Percentiles rank a stretch among this genome's conserved stretches.
Evolutionary conservation across 2,329 filamentous ascomycete species (phyloP).

Genomic region (Aspergillus arachidicola): DNA sequence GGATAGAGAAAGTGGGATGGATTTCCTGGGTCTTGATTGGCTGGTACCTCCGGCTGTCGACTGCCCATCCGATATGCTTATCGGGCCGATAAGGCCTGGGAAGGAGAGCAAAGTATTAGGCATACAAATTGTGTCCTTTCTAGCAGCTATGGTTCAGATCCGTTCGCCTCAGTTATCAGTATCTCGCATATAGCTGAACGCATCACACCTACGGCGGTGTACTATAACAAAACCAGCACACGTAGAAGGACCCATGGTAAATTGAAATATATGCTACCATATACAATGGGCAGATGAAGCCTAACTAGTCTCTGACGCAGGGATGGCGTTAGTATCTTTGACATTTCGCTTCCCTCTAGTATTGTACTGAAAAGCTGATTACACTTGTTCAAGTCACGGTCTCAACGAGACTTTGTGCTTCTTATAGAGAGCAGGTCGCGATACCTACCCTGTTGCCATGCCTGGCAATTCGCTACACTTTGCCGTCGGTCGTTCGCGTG

Average conservation of each 20-base stretch:
- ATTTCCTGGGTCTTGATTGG: background rate
- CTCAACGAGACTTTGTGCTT: background rate
- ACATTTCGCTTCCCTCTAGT: background rate
- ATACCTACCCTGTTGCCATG: background rate
- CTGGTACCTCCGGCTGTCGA: background rate
- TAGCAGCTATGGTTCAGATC: background rate
- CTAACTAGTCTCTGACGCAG: background rate
- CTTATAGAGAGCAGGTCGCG: background rate
- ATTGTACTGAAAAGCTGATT: background rate
- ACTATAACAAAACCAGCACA: too few species aligned
- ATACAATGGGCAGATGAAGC: too few species aligned
- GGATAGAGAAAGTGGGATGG: slow-evolving; percentile 1
- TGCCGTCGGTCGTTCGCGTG: background rate
- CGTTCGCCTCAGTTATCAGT: too few species aligned
- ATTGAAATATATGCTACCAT: too few species aligned
- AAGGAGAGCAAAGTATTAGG: background rate
- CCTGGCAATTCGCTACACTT: background rate
- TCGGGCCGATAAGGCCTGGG: background rate
- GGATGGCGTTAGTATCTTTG: background rate
- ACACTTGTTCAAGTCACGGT: background rate
- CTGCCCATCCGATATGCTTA: background rate
- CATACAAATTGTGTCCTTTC: background rate
- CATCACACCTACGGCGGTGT: too few species aligned
- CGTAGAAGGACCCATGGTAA: too few species aligned
- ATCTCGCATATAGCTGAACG: too few species aligned